Conservation (phyloP, 2,329 filamentous ascomycete species). For the Phoma herbarum region DNA sequence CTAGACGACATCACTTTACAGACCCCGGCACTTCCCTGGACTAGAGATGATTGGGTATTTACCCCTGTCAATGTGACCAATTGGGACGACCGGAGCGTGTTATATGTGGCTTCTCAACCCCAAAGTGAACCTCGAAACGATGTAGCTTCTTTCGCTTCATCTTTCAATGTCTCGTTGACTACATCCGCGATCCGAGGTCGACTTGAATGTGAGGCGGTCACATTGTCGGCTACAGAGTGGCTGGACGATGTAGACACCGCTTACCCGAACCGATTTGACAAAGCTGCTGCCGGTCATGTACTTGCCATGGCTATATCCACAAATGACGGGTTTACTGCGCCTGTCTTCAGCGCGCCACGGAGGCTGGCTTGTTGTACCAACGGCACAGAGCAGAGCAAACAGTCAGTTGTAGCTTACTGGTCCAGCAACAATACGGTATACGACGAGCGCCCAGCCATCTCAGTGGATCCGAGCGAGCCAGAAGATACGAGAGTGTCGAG, state of each 20-base stretch:
- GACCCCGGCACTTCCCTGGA: neutral
- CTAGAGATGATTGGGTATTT: neutral
- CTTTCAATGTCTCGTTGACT: neutral
- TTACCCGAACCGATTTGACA: neutral
- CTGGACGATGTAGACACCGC: neutral
- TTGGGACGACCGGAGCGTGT: neutral
- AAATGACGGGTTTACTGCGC: neutral
- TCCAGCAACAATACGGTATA: neutral
- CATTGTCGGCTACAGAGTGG: neutral
- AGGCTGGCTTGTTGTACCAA: neutral
- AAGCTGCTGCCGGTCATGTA: neutral
- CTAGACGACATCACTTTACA: neutral
- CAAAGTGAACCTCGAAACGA: neutral
- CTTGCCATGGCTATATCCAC: neutral
- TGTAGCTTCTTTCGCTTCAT: neutral
- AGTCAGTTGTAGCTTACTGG: neutral
- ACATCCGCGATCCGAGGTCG: neutral
- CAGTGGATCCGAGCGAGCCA: neutral
- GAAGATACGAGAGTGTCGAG: neutral
- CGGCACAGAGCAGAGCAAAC: neutral
- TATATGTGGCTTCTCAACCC: neutral
- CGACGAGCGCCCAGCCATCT: neutral
- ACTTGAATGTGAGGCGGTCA: neutral
- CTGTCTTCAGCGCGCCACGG: neutral
- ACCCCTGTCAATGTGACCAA: neutral